Evolutionary conservation across 148 eudicot species (phyloP), one percentile per base, ranked within the genome.

Genomic region (Pouteria glomerata): DNA sequence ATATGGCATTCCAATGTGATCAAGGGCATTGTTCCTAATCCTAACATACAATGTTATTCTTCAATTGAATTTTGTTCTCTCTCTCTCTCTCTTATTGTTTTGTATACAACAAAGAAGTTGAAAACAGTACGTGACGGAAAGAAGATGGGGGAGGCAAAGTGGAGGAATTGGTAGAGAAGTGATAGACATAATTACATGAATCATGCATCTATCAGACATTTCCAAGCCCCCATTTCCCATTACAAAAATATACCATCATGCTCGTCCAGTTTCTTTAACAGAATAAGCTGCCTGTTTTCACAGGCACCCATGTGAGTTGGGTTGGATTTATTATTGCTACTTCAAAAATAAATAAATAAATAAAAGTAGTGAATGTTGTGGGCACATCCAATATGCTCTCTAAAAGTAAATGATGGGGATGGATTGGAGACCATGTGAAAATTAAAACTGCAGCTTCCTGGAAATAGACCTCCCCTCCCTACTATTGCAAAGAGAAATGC

Each of bases 341-440:
- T 4, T 4, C 10, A 39, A 1, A 70, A 33, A 51, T 41, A 14
- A 34, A 21, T 6, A 21, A 57, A 53, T 21, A 21, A 23, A 35
- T 21, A 19, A 29, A 47, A 67, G 34, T 11, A 31, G 30, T 57
- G 24, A 35, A 66, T 66, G 72, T 60, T 63, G 27, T 6, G 60
- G 44, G 56, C n/a, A n/a, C 10, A 39, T 39, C 44, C 10, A 39
- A 39, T 39, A 39, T 4, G 44, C 44, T 39, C 44, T 39, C 44
- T 39, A 0, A 39, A 39, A 29, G 73, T 72, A 63, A 64, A 67
- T 81, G 59, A 77, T 74, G 76, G 81, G n/a, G 10, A n/a, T n/a
- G n/a, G n/a, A n/a, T n/a, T n/a, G n/a, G n/a, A 74, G 66, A 23
- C 70, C 84, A 81, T 81, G 84, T 81, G 84, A n/a, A n/a, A n/a